Conservation (phyloP, 768 basidiomycete genomes). For the Boletus sp. region DNA sequence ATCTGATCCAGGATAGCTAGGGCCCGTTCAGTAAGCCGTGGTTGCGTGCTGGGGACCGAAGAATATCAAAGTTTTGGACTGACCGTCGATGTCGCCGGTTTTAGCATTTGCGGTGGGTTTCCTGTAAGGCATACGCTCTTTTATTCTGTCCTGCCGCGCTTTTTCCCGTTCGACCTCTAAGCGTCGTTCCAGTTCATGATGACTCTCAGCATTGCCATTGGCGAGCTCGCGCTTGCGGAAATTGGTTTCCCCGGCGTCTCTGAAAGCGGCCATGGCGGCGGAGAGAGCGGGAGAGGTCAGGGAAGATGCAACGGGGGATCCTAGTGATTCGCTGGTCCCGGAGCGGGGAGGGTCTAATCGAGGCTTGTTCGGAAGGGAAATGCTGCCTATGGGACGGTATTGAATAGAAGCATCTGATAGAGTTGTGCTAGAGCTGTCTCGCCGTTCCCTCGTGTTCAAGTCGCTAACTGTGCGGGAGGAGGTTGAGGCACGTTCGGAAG, state of each 20-base stretch:
- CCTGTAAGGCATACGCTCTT: conserved; percentile 63
- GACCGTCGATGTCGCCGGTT: conserved; percentile 85
- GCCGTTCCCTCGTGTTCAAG: conserved; percentile 30
- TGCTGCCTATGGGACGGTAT: conserved; percentile 30
- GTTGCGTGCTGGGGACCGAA: background rate
- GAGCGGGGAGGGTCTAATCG: conserved; percentile 19
- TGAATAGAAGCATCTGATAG: conserved; percentile 44
- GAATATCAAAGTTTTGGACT: conserved; percentile 26
- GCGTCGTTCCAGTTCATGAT: conserved; percentile 57
- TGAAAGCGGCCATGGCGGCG: conserved; percentile 68
- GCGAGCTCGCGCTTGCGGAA: conserved; percentile 54
- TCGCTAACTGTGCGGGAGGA: conserved; percentile 39
- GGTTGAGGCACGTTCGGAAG: conserved; percentile 47
- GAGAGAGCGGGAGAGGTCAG: conserved; percentile 47
- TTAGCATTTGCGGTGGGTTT: conserved; percentile 51
- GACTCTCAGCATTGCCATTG: conserved; percentile 51
- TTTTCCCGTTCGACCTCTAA: conserved; percentile 63
- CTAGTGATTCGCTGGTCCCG: conserved; percentile 11
- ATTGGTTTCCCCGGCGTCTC: conserved; percentile 47
- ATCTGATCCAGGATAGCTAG: conserved; percentile 84
- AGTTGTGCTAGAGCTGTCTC: conserved; percentile 52
- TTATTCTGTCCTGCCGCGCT: conserved; percentile 65
- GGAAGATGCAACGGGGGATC: conserved; percentile 30
- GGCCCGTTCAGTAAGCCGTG: conserved; percentile 1
- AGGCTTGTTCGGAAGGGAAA: conserved; percentile 17